phyloP scores from a whole-genome alignment of 495 filamentous ascomycete genomes.

The Aspergillus mulundensis region DNA sequence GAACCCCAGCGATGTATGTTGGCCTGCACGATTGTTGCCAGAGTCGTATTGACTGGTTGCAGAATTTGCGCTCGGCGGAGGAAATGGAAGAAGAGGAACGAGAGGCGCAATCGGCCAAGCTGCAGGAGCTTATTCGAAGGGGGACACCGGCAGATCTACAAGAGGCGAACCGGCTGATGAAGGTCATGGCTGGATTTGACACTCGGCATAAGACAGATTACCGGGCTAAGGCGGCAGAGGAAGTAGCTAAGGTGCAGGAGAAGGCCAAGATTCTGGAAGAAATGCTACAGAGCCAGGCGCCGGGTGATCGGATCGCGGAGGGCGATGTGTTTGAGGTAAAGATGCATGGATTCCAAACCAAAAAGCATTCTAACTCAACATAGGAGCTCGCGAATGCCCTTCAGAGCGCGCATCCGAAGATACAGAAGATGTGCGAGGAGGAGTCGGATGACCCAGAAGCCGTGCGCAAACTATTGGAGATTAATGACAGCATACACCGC shows the following conservation, averaged over 20 bases:
- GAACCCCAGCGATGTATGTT: constrained; percentile 91
- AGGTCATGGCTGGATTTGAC: constrained; percentile 97
- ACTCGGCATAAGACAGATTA: constrained; percentile 95
- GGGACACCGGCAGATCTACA: constrained; percentile 89
- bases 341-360: constrained; percentile 1
- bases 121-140: constrained; percentile 92
- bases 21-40: background rate
- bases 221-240: constrained; percentile 93
- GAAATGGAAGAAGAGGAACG: constrained; percentile 98
- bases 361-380: background rate
- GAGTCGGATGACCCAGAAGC: constrained; percentile 96
- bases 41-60: constrained; percentile 26
- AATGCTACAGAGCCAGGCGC: constrained; percentile 77
- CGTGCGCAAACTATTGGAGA: constrained; percentile 90
- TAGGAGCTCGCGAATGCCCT: constrained; percentile 87
- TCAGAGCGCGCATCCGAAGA: constrained; percentile 94
- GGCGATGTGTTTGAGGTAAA: constrained; percentile 89
- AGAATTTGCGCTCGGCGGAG: constrained; percentile 94
- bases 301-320: constrained; percentile 77
- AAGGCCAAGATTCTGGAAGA: constrained; percentile 92
- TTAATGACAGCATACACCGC: constrained; percentile 97
- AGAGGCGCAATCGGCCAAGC: constrained; percentile 91
- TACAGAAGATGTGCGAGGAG: constrained; percentile 98
- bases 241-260: constrained; percentile 85
- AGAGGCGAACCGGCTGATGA: constrained; percentile 96